Conservation (phyloP, 1,284 basidiomycete species). For the Inonotus hispidus region DNA sequence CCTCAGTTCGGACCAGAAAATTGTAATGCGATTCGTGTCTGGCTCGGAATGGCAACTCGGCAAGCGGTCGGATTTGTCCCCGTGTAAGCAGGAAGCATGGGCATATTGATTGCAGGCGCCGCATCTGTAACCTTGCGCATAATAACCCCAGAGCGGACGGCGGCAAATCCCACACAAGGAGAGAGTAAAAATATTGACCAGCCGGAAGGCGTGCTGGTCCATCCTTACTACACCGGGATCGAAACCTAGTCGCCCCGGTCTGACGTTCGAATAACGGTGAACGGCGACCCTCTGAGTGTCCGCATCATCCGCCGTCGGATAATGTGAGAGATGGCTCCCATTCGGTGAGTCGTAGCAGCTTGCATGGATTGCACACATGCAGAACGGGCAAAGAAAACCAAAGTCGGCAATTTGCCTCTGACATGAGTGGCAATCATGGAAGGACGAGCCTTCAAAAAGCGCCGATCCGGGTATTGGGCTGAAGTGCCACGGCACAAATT, state of each 20-base stretch:
- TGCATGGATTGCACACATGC: constrained; percentile 60
- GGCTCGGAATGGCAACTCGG: constrained; percentile 36
- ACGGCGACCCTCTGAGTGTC: constrained; percentile 52
- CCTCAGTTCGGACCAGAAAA: constrained; percentile 44
- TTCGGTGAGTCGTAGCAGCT: constrained; percentile 68
- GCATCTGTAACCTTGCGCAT: constrained; percentile 61
- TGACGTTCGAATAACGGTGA: constrained; percentile 51
- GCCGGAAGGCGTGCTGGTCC: constrained; percentile 44
- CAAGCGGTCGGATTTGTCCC: constrained; percentile 23
- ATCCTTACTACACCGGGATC: constrained; percentile 25
- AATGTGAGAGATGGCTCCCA: constrained; percentile 52
- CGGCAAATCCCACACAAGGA: constrained; percentile 63
- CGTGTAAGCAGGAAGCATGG: constrained; percentile 49
- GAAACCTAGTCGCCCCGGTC: constrained; percentile 30
- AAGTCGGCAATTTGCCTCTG: constrained; percentile 46
- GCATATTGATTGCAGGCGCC: constrained; percentile 54
- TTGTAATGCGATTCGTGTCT: constrained; percentile 45
- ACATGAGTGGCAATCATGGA: constrained; percentile 51
- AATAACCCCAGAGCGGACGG: constrained; percentile 67
- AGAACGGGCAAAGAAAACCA: constrained; percentile 60
- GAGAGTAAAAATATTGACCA: constrained; percentile 66
- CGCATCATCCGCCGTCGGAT: constrained; percentile 39
- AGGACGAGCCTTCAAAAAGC: constrained; percentile 33
- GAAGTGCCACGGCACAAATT: constrained; percentile 67
- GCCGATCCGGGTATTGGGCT: constrained; percentile 25